phyloP scores from a whole-genome alignment of 73 alveolate species.

The Urostyla sp. region DNA sequence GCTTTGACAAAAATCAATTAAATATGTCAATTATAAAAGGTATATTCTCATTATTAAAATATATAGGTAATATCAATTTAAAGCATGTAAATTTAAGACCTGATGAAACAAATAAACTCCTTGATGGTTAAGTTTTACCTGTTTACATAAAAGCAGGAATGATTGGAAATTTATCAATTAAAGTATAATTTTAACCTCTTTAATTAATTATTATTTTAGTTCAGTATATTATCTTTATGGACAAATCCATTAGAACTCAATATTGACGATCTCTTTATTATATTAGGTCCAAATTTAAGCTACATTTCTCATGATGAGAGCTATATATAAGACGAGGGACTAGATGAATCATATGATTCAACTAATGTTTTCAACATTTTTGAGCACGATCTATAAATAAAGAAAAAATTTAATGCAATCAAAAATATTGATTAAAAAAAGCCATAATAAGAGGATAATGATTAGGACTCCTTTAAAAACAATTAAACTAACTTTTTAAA shows the following conservation, averaged over 20 bases:
- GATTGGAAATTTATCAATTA: constrained; percentile 59
- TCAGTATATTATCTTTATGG: constrained; percentile 46
- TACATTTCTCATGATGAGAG: constrained; percentile 45
- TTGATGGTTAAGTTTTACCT: constrained; percentile 58
- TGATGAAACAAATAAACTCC: constrained; percentile 45
- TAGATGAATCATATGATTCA: constrained; percentile 56
- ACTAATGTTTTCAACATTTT: constrained; percentile 57
- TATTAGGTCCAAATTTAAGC: constrained; percentile 47
- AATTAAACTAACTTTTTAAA: constrained; percentile 44
- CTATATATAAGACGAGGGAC: constrained; percentile 41
- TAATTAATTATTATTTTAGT: not conserved
- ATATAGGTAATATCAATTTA: constrained; percentile 57
- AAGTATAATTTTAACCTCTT: not conserved
- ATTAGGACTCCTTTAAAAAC: constrained; percentile 37
- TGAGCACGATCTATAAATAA: constrained; percentile 53
- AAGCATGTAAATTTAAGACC: constrained; percentile 64
- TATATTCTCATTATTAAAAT: not conserved
- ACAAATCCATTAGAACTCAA: constrained; percentile 31
- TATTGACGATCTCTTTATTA: constrained; percentile 37
- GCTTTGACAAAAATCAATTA: constrained; percentile 64
- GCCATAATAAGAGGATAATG: not conserved
- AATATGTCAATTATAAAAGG: constrained; percentile 59
- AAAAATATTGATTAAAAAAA: not conserved
- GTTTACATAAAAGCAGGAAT: constrained; percentile 67
- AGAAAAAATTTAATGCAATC: constrained; percentile 15